Conservation (phyloP, 495 filamentous ascomycete genomes). For the Stereocaulon alpinum region DNA sequence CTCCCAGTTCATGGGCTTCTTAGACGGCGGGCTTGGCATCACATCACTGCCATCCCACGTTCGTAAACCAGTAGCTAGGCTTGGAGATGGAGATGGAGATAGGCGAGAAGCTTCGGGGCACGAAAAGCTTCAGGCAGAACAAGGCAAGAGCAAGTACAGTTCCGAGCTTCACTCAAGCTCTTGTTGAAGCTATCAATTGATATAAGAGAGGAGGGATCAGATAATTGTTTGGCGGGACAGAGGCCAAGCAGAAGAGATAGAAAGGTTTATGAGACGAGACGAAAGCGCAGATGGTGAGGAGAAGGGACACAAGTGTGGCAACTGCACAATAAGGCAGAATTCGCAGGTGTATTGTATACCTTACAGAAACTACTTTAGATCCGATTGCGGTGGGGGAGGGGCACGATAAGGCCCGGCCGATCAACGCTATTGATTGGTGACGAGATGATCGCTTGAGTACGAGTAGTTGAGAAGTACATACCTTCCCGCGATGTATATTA, state of each 20-base stretch:
- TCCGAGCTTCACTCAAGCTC: background rate
- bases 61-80: background rate
- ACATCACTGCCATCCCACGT: constrained; percentile 3
- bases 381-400: constrained; percentile 1
- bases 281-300: background rate
- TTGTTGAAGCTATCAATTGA: background rate
- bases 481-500: background rate
- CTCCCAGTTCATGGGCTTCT: constrained; percentile 30
- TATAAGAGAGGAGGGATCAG: too few relatives aligned
- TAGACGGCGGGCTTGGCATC: constrained; percentile 22
- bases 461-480: background rate
- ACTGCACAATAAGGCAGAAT: background rate
- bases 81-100: background rate
- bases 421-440: constrained; percentile 1
- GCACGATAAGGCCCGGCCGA: constrained; percentile 10
- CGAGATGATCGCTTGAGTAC: background rate
- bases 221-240: background rate
- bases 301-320: background rate
- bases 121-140: background rate
- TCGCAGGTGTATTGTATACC: background rate
- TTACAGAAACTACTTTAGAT: background rate
- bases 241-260: background rate
- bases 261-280: background rate
- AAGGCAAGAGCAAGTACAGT: background rate
- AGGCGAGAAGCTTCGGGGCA: background rate